A percentile compares a stretch with the other conserved stretches of the same genome.
phyloP scores from a whole-genome alignment of 805 yeast species.

The Ogataea corticis region DNA sequence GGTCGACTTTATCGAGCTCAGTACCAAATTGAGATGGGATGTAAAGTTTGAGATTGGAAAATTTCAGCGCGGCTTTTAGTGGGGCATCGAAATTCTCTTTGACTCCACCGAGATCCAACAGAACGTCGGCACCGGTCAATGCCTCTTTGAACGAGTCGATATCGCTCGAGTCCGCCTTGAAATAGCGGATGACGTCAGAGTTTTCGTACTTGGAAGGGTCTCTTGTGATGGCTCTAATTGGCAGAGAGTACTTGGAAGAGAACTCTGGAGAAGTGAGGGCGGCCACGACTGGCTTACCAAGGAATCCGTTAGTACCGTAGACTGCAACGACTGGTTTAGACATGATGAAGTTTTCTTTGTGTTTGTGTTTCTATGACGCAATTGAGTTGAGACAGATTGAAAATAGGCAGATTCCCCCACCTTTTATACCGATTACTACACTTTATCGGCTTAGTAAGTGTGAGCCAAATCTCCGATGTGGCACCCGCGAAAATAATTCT shows the following conservation, averaged over 20 bases:
- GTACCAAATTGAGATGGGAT: slow-evolving; percentile 65
- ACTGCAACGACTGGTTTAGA: slow-evolving; percentile 45
- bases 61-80: slow-evolving; percentile 42
- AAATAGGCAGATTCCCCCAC: background rate
- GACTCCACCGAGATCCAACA: slow-evolving; percentile 45
- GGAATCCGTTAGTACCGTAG: slow-evolving; percentile 51
- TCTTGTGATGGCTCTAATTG: slow-evolving; percentile 54
- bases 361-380: too few species aligned
- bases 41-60: slow-evolving; percentile 44
- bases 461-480: too few species aligned
- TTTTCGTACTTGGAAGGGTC: slow-evolving; percentile 35
- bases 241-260: slow-evolving; percentile 42
- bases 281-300: slow-evolving; percentile 49
- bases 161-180: slow-evolving; percentile 35
- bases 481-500: too few species aligned
- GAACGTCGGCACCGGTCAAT: slow-evolving; percentile 50
- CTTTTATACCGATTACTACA: too few species aligned
- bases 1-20: slow-evolving; percentile 36
- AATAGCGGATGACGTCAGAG: slow-evolving; percentile 41
- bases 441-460: too few species aligned
- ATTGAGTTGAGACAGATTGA: background rate
- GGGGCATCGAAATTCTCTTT: slow-evolving; percentile 28
- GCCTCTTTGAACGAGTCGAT: slow-evolving; percentile 36
- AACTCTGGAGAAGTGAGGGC: slow-evolving; percentile 47
- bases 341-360: too few species aligned